Percentiles rank a stretch among this genome's conserved stretches.
phyloP scores from a whole-genome alignment of 192 early-diverging fungal genomes.

The Mortierella alpina region DNA sequence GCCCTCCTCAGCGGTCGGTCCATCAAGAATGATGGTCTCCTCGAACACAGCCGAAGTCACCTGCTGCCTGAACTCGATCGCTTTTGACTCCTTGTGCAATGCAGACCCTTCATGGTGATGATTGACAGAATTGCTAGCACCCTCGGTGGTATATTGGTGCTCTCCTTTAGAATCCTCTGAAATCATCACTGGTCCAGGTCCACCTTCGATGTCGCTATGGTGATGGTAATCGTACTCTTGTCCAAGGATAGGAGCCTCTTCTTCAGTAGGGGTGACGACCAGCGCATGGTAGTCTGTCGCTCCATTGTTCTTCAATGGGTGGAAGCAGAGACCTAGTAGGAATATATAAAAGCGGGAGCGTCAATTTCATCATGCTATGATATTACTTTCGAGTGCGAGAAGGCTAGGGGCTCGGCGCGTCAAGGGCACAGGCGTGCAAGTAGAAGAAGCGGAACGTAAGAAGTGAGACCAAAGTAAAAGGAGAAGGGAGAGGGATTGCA shows the following conservation, averaged over 20 bases:
- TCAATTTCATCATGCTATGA: too few relatives aligned
- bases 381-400: too few relatives aligned
- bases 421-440: too few relatives aligned
- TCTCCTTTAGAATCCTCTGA: constrained; percentile 21
- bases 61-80: not conserved
- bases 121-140: constrained; percentile 22
- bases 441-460: too few relatives aligned
- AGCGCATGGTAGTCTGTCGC: constrained; percentile 26
- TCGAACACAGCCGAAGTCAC: constrained; percentile 13
- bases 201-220: not conserved
- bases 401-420: too few relatives aligned
- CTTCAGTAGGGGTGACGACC: constrained; percentile 33
- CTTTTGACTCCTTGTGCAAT: constrained; percentile 2
- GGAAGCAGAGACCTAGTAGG: constrained; percentile 30
- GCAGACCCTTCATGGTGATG: not conserved
- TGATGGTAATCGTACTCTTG: constrained; percentile 1
- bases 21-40: constrained; percentile 17
- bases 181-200: not conserved
- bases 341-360: not conserved
- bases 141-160: not conserved
- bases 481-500: too few relatives aligned
- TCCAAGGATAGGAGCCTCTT: constrained; percentile 28
- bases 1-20: not conserved
- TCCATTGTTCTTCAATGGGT: constrained; percentile 14
- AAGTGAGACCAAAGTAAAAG: too few relatives aligned